Evolutionary conservation across 2,329 filamentous ascomycete species (phyloP).

Genomic region (Dactylellina sp.): DNA sequence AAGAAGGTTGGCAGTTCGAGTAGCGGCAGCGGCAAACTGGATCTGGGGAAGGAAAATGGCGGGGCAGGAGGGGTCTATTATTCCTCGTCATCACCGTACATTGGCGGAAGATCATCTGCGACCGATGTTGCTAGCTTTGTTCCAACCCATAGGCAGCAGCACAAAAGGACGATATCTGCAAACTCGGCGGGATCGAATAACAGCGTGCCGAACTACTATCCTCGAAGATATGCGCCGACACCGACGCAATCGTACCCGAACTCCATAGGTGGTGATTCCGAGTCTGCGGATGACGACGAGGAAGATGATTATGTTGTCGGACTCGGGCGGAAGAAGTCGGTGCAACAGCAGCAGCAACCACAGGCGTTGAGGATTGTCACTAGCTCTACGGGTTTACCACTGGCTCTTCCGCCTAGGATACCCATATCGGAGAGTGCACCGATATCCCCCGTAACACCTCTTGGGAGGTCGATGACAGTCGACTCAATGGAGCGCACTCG

Average conservation of each 20-base stretch:
- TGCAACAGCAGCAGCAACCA: conserved; percentile 23
- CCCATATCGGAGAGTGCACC: conserved; percentile 48
- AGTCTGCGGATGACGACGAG: conserved; percentile 39
- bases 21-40: conserved; percentile 40
- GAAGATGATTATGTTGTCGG: conserved; percentile 36
- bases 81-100: conserved; percentile 49
- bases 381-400: conserved; percentile 45
- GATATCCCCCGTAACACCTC: conserved; percentile 40
- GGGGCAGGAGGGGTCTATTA: conserved; percentile 50
- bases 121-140: conserved; percentile 53
- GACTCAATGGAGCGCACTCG: conserved; percentile 43
- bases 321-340: not conserved
- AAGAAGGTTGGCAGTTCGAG: conserved; percentile 49
- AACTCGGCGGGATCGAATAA: conserved; percentile 36
- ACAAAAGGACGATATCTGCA: conserved; percentile 51
- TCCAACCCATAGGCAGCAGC: conserved; percentile 54
- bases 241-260: conserved; percentile 55
- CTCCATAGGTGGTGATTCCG: conserved; percentile 39
- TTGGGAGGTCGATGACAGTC: conserved; percentile 31
- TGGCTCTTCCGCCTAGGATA: conserved; percentile 44
- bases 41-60: conserved; percentile 51
- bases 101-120: conserved; percentile 42
- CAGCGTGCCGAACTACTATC: conserved; percentile 31
- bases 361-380: conserved; percentile 49
- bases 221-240: conserved; percentile 48